Evolutionary conservation across 2,329 filamentous ascomycete genomes (phyloP).

Genomic region (Diaporthe citri): DNA sequence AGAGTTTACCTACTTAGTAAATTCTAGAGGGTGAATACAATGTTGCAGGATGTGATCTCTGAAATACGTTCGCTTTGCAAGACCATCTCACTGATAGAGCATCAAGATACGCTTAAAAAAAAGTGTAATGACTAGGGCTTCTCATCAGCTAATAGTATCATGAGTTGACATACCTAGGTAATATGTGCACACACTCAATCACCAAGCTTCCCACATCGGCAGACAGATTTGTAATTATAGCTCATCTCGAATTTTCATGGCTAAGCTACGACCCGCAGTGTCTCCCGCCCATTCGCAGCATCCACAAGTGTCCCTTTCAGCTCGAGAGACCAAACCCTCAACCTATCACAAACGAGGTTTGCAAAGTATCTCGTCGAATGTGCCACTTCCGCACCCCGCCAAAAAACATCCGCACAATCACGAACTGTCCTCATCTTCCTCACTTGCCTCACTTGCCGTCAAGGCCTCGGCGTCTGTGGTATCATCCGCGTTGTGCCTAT

Average conservation of each 20-base stretch:
- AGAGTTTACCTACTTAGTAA: neutral
- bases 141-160: neutral
- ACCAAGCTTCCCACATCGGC: neutral
- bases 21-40: neutral
- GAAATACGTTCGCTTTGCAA: neutral
- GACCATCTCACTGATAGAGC: too few species aligned
- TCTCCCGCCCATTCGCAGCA: neutral
- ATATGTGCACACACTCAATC: neutral
- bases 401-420: neutral
- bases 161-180: neutral
- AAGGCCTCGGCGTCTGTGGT: neutral
- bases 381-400: neutral
- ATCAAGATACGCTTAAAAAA: too few species aligned
- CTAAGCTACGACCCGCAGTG: too few species aligned
- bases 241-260: neutral
- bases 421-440: neutral
- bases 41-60: neutral
- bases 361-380: neutral
- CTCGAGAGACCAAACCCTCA: neutral
- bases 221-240: neutral
- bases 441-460: neutral
- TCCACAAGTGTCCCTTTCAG: too few species aligned
- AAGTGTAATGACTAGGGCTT: neutral
- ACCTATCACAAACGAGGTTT: neutral
- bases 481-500: neutral